phyloP scores from a whole-genome alignment of 148 eudicot species.

The Oxyria digyna region DNA sequence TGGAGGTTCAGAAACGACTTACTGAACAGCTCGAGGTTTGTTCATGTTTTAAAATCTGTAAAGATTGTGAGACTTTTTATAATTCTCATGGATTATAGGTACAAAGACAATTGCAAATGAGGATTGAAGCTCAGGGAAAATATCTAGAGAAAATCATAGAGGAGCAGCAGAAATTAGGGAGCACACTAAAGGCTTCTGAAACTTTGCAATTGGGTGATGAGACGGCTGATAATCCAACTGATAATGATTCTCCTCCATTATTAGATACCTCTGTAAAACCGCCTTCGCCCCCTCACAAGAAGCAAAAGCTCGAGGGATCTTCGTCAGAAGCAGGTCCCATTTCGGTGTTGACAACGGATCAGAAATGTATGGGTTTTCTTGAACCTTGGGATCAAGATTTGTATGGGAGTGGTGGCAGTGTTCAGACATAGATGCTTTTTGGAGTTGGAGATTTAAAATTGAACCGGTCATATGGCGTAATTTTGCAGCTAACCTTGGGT shows the following conservation, averaged over 20 bases:
- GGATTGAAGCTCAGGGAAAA: conserved; percentile 85
- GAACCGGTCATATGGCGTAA: not conserved
- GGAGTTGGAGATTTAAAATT: not conserved
- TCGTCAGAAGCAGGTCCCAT: conserved; percentile 12
- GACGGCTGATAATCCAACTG: conserved; percentile 11
- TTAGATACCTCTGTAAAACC: conserved; percentile 15
- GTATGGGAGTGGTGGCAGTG: conserved; percentile 2
- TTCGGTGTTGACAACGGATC: not conserved
- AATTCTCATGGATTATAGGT: conserved; percentile 25
- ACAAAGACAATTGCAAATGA: conserved; percentile 76
- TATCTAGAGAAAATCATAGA: conserved; percentile 83
- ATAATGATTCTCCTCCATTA: conserved; percentile 14
- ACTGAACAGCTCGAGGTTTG: conserved; percentile 87
- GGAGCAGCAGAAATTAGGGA: conserved; percentile 61
- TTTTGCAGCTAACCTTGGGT: not conserved
- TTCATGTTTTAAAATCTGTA: too few species aligned
- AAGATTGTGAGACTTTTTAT: too few species aligned
- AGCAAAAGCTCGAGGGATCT: conserved; percentile 30
- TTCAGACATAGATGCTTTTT: not conserved
- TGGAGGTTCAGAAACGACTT: conserved; percentile 88
- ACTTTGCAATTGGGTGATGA: conserved; percentile 19
- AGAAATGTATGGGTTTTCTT: conserved; percentile 3
- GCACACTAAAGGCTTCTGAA: conserved; percentile 27
- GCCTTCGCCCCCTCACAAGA: conserved; percentile 16
- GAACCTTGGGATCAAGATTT: conserved; percentile 8